These are phyloP conservation scores for Anisodus acutangulus DNA, from an alignment of 257 asterid genomes.

Conservation along the genomic window DNA sequence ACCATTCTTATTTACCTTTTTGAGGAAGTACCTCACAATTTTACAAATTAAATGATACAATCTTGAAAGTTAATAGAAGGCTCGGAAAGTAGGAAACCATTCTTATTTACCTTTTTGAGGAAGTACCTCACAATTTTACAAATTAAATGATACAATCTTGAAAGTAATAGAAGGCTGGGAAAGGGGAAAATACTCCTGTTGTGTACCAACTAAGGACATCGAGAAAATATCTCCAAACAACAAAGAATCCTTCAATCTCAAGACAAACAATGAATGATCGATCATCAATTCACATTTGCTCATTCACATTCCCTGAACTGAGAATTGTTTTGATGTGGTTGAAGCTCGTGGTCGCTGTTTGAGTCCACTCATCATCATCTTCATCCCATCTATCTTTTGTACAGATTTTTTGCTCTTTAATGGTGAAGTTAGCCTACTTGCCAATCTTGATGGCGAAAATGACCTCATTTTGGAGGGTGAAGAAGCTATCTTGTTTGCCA, in stretches of 20 bases:
- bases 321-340: slow-evolving; percentile 48
- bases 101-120: slow-evolving; percentile 22
- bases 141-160: slow-evolving; percentile 4
- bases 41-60: slow-evolving; percentile 14
- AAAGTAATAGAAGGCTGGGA: not conserved
- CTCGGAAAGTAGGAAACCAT: not conserved
- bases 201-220: slow-evolving; percentile 40
- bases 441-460: slow-evolving; percentile 33
- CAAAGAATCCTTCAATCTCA: slow-evolving; percentile 26
- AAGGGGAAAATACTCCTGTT: not conserved
- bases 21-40: slow-evolving; percentile 23
- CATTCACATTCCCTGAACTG: slow-evolving; percentile 58
- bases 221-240: slow-evolving; percentile 50
- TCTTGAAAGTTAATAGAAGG: slow-evolving; percentile 4
- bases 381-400: slow-evolving; percentile 48
- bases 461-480: slow-evolving; percentile 43
- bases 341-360: slow-evolving; percentile 58
- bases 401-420: slow-evolving; percentile 54
- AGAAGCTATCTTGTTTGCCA: slow-evolving; percentile 50
- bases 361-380: slow-evolving; percentile 62
- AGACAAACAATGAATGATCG: slow-evolving; percentile 7
- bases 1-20: not conserved
- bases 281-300: slow-evolving; percentile 43
- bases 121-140: slow-evolving; percentile 20
- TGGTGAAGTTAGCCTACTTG: slow-evolving; percentile 47